phyloP scores from a whole-genome alignment of 1,284 basidiomycete species.

The Vanrija sp. region DNA sequence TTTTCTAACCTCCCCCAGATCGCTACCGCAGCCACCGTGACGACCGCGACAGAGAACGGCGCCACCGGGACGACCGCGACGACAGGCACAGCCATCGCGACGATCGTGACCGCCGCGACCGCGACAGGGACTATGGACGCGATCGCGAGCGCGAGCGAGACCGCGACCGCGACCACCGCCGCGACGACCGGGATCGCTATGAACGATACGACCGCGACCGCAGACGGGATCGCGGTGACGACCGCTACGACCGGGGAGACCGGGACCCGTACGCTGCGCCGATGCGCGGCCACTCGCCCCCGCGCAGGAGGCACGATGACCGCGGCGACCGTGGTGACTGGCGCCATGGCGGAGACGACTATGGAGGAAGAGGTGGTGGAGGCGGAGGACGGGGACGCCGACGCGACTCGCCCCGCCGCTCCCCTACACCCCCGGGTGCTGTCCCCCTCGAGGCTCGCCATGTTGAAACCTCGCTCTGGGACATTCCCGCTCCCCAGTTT shows the following conservation, averaged over 20 bases:
- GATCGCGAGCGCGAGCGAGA: slow-evolving; percentile 1
- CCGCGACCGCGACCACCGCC: slow-evolving; percentile 13
- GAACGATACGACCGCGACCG: slow-evolving; percentile 3
- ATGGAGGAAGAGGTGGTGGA: slow-evolving; percentile 26
- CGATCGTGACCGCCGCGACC: slow-evolving; percentile 5
- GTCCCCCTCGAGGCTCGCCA: slow-evolving; percentile 78
- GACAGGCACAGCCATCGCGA: slow-evolving; percentile 2
- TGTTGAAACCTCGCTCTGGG: slow-evolving; percentile 88
- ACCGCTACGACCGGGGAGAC: slow-evolving; percentile 14
- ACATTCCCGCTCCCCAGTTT: slow-evolving; percentile 90
- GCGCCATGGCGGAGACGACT: slow-evolving; percentile 19
- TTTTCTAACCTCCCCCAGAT: not conserved
- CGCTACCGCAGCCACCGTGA: slow-evolving; percentile 21
- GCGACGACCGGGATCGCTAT: slow-evolving; percentile 1
- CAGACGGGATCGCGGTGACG: slow-evolving; percentile 8
- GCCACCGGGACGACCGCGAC: slow-evolving; percentile 9
- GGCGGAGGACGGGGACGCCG: slow-evolving; percentile 48
- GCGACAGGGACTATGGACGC: slow-evolving; percentile 8
- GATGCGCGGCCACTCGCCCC: slow-evolving; percentile 5
- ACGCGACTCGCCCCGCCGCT: slow-evolving; percentile 61
- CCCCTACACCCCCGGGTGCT: slow-evolving; percentile 84
- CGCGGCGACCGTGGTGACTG: slow-evolving; percentile 35
- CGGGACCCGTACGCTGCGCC: slow-evolving; percentile 22
- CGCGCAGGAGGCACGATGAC: slow-evolving; percentile 26
- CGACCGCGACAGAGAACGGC: slow-evolving; percentile 9